Percentiles rank a stretch among this genome's conserved stretches.
phyloP scores from a whole-genome alignment of 1,284 basidiomycete genomes.

The Bjerkandera adusta region DNA sequence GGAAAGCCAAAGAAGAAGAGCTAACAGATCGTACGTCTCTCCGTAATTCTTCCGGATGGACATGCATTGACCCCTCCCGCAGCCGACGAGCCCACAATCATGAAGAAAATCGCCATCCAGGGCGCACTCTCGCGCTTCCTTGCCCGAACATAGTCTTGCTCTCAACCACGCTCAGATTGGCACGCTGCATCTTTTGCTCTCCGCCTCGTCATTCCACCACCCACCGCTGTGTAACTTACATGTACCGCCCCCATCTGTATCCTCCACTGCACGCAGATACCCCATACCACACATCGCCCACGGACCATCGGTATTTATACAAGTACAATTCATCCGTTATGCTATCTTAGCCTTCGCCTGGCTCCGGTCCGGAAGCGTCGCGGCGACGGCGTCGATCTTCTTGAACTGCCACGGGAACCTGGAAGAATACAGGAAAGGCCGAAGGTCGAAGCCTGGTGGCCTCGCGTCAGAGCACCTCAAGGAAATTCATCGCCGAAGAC shows the following conservation, averaged over 20 bases:
- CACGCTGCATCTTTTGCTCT: neutral
- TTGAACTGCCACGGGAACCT: slow-evolving; percentile 96
- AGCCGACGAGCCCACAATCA: slow-evolving; percentile 69
- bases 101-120: slow-evolving; percentile 82
- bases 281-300: slow-evolving; percentile 6
- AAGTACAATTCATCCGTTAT: neutral
- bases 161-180: too few species aligned
- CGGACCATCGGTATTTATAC: neutral
- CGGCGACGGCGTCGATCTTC: slow-evolving; percentile 88
- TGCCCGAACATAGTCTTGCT: slow-evolving; percentile 15
- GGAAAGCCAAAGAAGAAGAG: slow-evolving; percentile 89
- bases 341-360: slow-evolving; percentile 2
- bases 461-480: neutral
- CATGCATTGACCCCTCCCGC: neutral
- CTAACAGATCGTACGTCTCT: slow-evolving; percentile 75
- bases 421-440: slow-evolving; percentile 94
- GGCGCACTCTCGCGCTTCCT: slow-evolving; percentile 73
- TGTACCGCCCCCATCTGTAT: slow-evolving; percentile 19
- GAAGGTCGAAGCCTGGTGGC: slow-evolving; percentile 84
- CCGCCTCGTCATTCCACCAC: neutral
- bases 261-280: slow-evolving; percentile 10
- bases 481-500: slow-evolving; percentile 24
- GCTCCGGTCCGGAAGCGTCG: slow-evolving; percentile 71
- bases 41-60: neutral
- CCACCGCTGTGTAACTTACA: slow-evolving; percentile 18